These are phyloP conservation scores for Cercospora nicotianae DNA, from an alignment of 2,329 filamentous ascomycete genomes.

Conservation along the genomic window DNA sequence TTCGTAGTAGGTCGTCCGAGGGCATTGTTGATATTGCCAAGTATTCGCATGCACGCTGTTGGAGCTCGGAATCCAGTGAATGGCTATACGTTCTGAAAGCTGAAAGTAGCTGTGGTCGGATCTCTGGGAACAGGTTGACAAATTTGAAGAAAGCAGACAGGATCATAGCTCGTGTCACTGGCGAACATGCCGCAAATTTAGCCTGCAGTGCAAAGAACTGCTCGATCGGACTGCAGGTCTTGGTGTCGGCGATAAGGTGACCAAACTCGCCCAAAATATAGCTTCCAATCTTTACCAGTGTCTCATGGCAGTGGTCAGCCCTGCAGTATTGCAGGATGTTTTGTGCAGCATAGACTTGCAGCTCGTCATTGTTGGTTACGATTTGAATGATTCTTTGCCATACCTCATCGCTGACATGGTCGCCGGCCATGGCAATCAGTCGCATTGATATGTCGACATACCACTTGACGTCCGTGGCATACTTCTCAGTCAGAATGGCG, in stretches of 20 bases:
- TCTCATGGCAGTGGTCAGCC: constrained; percentile 91
- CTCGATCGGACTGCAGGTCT: constrained; percentile 92
- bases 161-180: constrained; percentile 88
- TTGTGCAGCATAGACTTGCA: constrained; percentile 94
- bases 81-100: constrained; percentile 93
- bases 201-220: constrained; percentile 90
- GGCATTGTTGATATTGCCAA: constrained; percentile 79
- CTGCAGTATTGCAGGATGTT: constrained; percentile 92
- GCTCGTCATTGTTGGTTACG: constrained; percentile 97
- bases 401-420: constrained; percentile 97
- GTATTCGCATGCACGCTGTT: constrained; percentile 96
- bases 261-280: constrained; percentile 97
- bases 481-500: constrained; percentile 96
- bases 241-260: constrained; percentile 89
- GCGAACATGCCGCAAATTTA: constrained; percentile 86
- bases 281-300: constrained; percentile 93
- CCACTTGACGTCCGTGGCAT: constrained; percentile 97
- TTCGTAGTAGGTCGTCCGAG: constrained; percentile 86
- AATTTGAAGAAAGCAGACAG: constrained; percentile 96
- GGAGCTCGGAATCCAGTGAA: constrained; percentile 89
- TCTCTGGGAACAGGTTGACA: constrained; percentile 96
- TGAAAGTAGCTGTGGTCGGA: constrained; percentile 89
- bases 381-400: constrained; percentile 99
- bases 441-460: constrained; percentile 97
- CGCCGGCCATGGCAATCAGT: constrained; percentile 92